phyloP scores from a whole-genome alignment of 1,284 basidiomycete genomes.

The Cryptococcus floricola region DNA sequence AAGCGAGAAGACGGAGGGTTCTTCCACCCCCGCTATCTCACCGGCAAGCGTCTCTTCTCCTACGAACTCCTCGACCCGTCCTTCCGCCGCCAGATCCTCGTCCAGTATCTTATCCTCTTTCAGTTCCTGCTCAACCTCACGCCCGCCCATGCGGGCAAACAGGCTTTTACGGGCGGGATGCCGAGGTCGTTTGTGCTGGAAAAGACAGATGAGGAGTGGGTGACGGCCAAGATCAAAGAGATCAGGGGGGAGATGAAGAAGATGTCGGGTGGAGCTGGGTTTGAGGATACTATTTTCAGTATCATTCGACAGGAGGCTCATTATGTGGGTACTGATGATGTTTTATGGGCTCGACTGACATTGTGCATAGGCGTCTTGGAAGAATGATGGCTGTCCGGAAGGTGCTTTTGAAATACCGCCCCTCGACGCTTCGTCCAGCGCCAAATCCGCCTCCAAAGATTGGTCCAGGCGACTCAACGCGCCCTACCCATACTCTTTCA shows the following conservation, averaged over 20 bases:
- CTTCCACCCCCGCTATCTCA: conserved; percentile 46
- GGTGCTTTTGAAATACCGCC: conserved; percentile 35
- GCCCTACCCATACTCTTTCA: conserved; percentile 24
- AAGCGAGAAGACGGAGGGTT: conserved; percentile 27
- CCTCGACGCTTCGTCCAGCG: conserved; percentile 6
- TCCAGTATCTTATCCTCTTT: conserved; percentile 48
- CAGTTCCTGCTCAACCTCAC: conserved; percentile 45
- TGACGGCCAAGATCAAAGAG: conserved; percentile 21
- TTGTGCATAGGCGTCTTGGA: conserved; percentile 39
- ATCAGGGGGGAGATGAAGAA: conserved; percentile 36
- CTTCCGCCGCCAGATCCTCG: conserved; percentile 47
- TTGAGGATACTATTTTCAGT: conserved; percentile 33
- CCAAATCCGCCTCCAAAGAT: conserved; percentile 11
- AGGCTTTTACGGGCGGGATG: conserved; percentile 44
- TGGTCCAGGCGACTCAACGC: conserved; percentile 28
- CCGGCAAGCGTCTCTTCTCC: conserved; percentile 38
- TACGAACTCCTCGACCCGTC: conserved; percentile 44
- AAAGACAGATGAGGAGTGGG: conserved; percentile 32
- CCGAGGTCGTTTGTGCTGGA: conserved; percentile 42
- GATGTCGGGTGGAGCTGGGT: conserved; percentile 37
- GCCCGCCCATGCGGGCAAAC: conserved; percentile 34
- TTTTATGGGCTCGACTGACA: not conserved
- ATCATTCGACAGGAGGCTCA: conserved; percentile 39
- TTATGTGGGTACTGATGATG: conserved; percentile 26
- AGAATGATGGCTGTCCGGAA: conserved; percentile 44